Evolutionary conservation across 2,329 filamentous ascomycete species (phyloP), one percentile per base, ranked within the genome.

Genomic region (Graphilbum ipis-grandicollis): DNA sequence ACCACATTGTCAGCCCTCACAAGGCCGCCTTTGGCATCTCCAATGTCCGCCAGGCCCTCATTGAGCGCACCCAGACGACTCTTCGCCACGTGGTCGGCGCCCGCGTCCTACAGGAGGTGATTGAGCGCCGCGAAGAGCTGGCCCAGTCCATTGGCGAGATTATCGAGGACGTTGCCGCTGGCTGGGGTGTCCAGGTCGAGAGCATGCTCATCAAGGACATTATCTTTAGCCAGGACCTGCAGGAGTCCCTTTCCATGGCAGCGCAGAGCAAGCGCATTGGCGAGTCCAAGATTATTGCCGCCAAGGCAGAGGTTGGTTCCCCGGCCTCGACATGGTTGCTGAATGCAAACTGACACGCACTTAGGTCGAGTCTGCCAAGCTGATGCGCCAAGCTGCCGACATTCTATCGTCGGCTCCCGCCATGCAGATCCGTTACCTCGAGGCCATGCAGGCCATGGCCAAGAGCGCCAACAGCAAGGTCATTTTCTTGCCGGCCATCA

Each of bases 151-250:
- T 96, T 44, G 77, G 84, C 44, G 88, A 94, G 59, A 96, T 96
- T 49, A 96, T 98, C 49, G 90, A 96, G 54, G 86, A 94, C 48
- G 90, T 93, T 1, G 88, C 90, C 6, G 65, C 73, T 10, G 84
- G 83, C 42, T 98, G 90, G 90, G 90, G 90, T 60, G 88, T 93
- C 8, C 75, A 83, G 52, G 90, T 96, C 40, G 90, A 96, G 67
- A 86, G 79, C 52, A 98, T 98, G 88, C 75, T 98, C 47, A 88
- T 98, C 71, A 96, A 98, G 64, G 90, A 98, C 58, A 93, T 98
- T 54, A 81, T 96, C 55, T 98, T 98, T 72, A 85, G 76, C 60
- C 75, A 84, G 52, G 90, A 96, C 48, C 69, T 98, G 32, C 90
- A 98, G 60, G 88, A 96, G 52, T 90, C 82, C 15, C 73, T 98